These are phyloP conservation scores for Cryomyces antarcticus DNA, from an alignment of 495 filamentous ascomycete genomes.

Conservation along the genomic window DNA sequence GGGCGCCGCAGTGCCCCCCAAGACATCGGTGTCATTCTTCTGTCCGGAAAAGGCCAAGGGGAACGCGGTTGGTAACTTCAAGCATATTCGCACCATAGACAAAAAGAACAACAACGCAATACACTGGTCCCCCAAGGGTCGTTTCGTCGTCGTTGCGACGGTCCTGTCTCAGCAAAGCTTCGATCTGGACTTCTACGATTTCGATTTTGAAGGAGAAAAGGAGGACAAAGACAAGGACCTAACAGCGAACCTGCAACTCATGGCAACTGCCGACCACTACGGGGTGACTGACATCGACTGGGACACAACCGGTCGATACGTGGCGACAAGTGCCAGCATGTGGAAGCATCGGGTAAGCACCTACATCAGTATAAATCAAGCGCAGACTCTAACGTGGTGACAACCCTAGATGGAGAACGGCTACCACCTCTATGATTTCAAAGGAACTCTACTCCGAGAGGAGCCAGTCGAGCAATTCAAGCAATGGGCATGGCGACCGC, in stretches of 20 bases:
- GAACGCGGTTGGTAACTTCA: constrained; percentile 68
- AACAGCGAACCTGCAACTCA: constrained; percentile 79
- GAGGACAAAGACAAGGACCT: constrained; percentile 80
- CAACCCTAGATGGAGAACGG: constrained; percentile 80
- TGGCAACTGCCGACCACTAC: constrained; percentile 86
- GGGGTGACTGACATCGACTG: constrained; percentile 94
- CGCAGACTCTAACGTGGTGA: background rate
- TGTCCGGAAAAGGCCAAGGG: constrained; percentile 83
- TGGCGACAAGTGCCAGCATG: constrained; percentile 72
- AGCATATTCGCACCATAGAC: constrained; percentile 76
- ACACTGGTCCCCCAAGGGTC: constrained; percentile 96
- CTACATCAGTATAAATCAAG: background rate
- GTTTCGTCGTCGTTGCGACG: constrained; percentile 83
- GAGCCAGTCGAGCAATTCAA: constrained; percentile 93
- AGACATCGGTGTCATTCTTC: constrained; percentile 89
- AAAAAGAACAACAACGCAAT: constrained; percentile 99
- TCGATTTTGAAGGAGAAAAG: constrained; percentile 96
- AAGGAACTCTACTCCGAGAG: constrained; percentile 71
- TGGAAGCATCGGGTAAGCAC: constrained; percentile 83
- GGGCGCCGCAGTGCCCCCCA: constrained; percentile 68
- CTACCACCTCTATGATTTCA: constrained; percentile 95
- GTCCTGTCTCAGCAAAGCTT: constrained; percentile 80
- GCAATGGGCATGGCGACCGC: constrained; percentile 85
- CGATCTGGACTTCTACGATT: constrained; percentile 91
- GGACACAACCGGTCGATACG: constrained; percentile 89